Base-by-base conservation (phyloP, 2,329 filamentous ascomycete species). In the Fusarium sp. region DNA sequence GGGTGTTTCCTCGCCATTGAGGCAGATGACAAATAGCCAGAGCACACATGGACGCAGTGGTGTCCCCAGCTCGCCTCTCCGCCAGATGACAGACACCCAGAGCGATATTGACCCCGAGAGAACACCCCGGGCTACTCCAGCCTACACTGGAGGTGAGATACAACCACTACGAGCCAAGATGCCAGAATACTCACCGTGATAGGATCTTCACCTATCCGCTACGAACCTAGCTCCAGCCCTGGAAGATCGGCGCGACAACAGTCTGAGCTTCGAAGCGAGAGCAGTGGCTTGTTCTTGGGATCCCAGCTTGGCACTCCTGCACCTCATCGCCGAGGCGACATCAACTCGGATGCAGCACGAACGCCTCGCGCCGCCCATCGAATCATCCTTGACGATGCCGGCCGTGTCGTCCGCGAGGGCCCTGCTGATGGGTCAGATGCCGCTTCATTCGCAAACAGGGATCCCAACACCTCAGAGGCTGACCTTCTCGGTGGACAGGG, bases 181-280 rank as follows among this genome's bases (percentile, higher is more conserved):
- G 49, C 17, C n/a, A 23, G 4, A 14, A 39, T 33, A 47, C 53
- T 70, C 33, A 71, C 32, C 25, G 11, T 15, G 29, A 32, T 66
- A 97, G 94, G 93, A 71, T 98, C 94, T 0, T 98, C 94, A 1
- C 94, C 94, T 2, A 92, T 98, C 66, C 87, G 88, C 74, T 98
- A 97, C 73, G 91, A 92, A 53, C 88, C 92, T 32, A 97, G 92
- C 76, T 97, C 94, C 33, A 96, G 91, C 72, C 92, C 92, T 23
- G 88, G 86, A n/a, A 86, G 86, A 71, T 81, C 79, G 62, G 76
- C 83, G 53, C 78, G 84, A 63, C 81, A 84, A 44, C 87, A 88
- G 64, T 89, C 90, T 48, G 88, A 94, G 72, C 81, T 92, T 59
- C 86, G 86, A 67, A 96, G 91, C 74, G 92, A 92, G 72, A 92